These are phyloP conservation scores for Phaeosphaeriaceae sp. DNA, from an alignment of 2,329 filamentous ascomycete genomes.

Conservation along the genomic window DNA sequence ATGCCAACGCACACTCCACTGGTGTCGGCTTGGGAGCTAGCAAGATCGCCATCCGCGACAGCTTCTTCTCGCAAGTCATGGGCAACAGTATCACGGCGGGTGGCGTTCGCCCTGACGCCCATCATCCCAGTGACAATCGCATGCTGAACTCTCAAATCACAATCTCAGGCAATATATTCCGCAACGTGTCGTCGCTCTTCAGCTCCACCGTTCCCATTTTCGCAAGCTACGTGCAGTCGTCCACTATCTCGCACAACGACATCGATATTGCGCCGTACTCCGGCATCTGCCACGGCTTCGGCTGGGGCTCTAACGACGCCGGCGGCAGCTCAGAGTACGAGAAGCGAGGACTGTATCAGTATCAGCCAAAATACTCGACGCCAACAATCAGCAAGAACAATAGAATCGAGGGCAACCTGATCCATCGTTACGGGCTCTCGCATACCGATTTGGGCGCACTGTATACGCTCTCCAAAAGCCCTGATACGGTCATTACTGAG, in stretches of 20 bases:
- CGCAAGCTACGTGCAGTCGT: slow-evolving; percentile 16
- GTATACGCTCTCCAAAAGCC: slow-evolving; percentile 20
- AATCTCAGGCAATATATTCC: slow-evolving; percentile 22
- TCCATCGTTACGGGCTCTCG: slow-evolving; percentile 19
- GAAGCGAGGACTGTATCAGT: slow-evolving; percentile 21
- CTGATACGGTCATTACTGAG: slow-evolving; percentile 11
- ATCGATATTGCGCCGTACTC: slow-evolving; percentile 20
- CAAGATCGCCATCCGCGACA: slow-evolving; percentile 15
- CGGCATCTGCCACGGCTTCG: slow-evolving; percentile 17
- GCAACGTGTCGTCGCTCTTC: slow-evolving; percentile 18
- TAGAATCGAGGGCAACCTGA: slow-evolving; percentile 13
- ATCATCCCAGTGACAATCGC: slow-evolving; percentile 17
- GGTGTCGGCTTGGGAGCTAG: slow-evolving; percentile 14
- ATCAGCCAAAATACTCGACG: slow-evolving; percentile 19
- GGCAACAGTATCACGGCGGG: slow-evolving; percentile 23
- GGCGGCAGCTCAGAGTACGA: slow-evolving; percentile 20
- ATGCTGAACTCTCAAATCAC: slow-evolving; percentile 19
- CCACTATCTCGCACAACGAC: slow-evolving; percentile 19
- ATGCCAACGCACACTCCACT: slow-evolving; percentile 19
- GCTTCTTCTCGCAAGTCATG: slow-evolving; percentile 22
- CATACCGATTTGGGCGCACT: slow-evolving; percentile 20
- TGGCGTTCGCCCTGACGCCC: slow-evolving; percentile 17
- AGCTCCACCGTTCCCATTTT: slow-evolving; percentile 21
- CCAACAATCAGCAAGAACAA: slow-evolving; percentile 17
- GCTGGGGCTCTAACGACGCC: slow-evolving; percentile 20